Base-by-base conservation (phyloP, 148 eudicot species). In the Dysphania ambrosioides region DNA sequence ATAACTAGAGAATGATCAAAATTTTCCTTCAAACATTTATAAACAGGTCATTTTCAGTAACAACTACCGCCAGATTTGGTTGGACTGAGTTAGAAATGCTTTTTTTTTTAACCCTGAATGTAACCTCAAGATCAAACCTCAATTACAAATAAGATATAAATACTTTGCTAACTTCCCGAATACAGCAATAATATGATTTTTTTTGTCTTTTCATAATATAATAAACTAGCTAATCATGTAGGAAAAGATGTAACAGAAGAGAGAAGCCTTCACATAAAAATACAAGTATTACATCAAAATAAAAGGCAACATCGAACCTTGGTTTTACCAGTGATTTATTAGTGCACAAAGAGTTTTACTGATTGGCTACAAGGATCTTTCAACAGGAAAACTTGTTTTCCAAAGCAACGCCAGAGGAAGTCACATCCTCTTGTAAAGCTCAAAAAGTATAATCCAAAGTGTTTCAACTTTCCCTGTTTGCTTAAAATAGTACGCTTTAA, bases 391-490 rank as follows among this genome's bases (percentile, higher is more conserved):
- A 23, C 38, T 51, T 47, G 57, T 35, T 47, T 56, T 34, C 44
- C 56, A 66, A 75, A 55, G 56, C 23, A 67, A 26, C 36, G 11
- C 53, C 8, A 15, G 41, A 12, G n/a, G 29, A 12, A 21, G 71
- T 24, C 23, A 58, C 67, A 68, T 59, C 53, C 19, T 23, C 18
- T 58, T 2, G 36, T 41, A 68, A 58, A 19, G 24, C 21, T 76
- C 44, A 76, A 67, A 68, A 68, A 24, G 68, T n/a, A 62, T 68
- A 44, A 68, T 3, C 65, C 79, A 76, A 76, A 76, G 57, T 57
- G 42, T 67, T 34, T 76, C 57, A 41, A 15, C 67, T 76, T 76
- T 58, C 31, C 58, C n/a, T 68, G 42, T 68, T 68, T 19, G 67
- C 73, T 68, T 58, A 32, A 68, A 24, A 32, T 61, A 53, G 15